Evolutionary conservation across 169 alveolate species (phyloP).

Genomic region (Amoebophrya sp.): DNA sequence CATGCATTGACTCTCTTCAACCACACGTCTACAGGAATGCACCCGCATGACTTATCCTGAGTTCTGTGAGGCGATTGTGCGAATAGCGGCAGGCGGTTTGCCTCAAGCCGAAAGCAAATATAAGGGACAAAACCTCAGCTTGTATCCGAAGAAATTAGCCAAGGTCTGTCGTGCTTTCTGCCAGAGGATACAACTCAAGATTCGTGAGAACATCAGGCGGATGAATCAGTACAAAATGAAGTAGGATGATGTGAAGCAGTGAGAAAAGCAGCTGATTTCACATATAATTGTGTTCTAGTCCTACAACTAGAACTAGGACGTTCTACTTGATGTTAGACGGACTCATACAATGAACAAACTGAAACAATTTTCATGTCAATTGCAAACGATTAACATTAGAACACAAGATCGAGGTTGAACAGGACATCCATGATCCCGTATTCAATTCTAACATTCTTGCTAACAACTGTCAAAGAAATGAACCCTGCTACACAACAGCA

Average conservation of each 20-base stretch:
- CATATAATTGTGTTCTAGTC: background rate
- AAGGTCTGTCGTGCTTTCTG: background rate
- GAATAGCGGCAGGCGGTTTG: background rate
- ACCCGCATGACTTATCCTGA: conserved; percentile 5
- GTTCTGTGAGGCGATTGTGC: conserved; percentile 5
- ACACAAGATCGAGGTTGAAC: too few species aligned
- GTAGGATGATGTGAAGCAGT: background rate
- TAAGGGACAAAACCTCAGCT: background rate
- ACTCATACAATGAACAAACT: background rate
- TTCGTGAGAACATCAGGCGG: background rate
- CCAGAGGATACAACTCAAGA: background rate
- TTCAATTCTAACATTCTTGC: too few species aligned
- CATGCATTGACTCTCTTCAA: too few species aligned
- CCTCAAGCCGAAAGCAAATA: background rate
- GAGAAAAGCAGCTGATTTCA: too few species aligned
- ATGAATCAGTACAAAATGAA: background rate
- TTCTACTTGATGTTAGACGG: background rate
- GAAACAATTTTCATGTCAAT: background rate
- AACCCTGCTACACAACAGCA: too few species aligned
- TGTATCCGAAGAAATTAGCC: background rate
- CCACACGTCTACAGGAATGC: too few species aligned
- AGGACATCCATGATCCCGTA: too few species aligned
- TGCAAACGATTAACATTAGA: background rate
- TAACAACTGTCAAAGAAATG: too few species aligned
- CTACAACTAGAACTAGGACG: background rate